A percentile compares a stretch with the other conserved stretches of the same genome.
phyloP scores from a whole-genome alignment of 805 yeast species.

The Myxozyma geophila region DNA sequence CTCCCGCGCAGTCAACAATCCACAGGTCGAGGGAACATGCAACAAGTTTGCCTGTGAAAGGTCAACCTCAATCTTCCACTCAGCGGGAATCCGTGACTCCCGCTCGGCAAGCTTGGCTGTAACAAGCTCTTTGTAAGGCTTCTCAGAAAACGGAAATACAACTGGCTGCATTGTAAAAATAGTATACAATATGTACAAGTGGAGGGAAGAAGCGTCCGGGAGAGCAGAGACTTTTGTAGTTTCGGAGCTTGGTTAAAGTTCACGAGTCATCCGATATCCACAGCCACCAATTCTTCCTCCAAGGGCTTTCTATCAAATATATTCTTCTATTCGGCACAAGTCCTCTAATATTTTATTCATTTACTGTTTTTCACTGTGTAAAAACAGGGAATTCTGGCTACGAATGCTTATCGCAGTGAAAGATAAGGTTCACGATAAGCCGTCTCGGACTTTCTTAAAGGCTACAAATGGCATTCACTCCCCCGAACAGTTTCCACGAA shows the following conservation, averaged over 20 bases:
- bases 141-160: conserved; percentile 23
- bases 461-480: neutral
- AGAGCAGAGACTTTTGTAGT: neutral
- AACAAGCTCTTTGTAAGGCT: conserved; percentile 50
- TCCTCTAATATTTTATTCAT: neutral
- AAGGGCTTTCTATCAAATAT: neutral
- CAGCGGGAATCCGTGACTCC: conserved; percentile 51
- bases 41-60: conserved; percentile 19
- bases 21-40: conserved; percentile 32
- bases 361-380: too few species aligned
- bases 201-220: neutral
- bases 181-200: neutral
- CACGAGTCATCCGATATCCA: conserved; percentile 9
- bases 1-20: conserved; percentile 38
- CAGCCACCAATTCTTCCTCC: too few species aligned
- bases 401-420: neutral
- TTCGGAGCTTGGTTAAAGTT: neutral
- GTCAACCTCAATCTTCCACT: conserved; percentile 48
- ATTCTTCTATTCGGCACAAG: neutral
- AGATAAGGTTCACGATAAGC: neutral
- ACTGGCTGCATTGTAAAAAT: conserved; percentile 27
- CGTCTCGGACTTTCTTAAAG: neutral
- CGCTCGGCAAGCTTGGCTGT: conserved; percentile 50
- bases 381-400: neutral
- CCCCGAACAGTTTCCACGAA: neutral